Percentiles rank a stretch among this genome's conserved stretches.
Conservation (phyloP, 176 grass and related monocot species). For the Eragrostis nindensis region DNA sequence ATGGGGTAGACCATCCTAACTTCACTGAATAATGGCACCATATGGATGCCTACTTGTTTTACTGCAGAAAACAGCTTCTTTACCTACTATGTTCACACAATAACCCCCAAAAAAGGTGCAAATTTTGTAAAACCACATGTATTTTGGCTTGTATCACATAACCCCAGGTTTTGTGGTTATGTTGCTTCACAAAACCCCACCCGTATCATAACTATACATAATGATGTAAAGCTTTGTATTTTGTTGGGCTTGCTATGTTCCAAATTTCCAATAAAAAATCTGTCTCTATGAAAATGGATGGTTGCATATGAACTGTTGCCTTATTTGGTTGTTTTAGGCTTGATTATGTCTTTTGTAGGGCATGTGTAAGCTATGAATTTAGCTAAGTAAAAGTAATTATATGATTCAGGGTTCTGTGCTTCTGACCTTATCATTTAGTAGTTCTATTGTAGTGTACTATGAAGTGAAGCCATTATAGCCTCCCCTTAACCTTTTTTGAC, state of each 20-base stretch:
- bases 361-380: background rate
- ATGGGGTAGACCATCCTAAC: background rate
- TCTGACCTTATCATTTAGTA: slow-evolving; percentile 9
- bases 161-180: no score
- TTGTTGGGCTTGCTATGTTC: slow-evolving; percentile 2
- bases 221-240: background rate
- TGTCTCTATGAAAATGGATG: background rate
- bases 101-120: background rate
- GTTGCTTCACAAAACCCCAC: no score
- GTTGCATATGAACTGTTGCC: background rate
- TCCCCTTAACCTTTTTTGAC: background rate
- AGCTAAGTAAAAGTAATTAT: slow-evolving; percentile 25
- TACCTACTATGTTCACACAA: slow-evolving; percentile 2
- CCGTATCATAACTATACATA: background rate
- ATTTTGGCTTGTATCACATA: no score
- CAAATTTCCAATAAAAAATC: background rate
- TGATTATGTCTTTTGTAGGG: background rate
- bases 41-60: slow-evolving; percentile 14
- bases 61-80: slow-evolving; percentile 7
- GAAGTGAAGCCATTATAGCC: background rate
- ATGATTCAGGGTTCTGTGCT: background rate
- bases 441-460: slow-evolving; percentile 11
- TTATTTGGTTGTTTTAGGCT: background rate
- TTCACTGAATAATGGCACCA: background rate
- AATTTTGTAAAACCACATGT: background rate